Evolutionary conservation across 1,139 yeast species (phyloP), one percentile per base, ranked within the genome.

Genomic region (Blastobotrys malaysiensis): DNA sequence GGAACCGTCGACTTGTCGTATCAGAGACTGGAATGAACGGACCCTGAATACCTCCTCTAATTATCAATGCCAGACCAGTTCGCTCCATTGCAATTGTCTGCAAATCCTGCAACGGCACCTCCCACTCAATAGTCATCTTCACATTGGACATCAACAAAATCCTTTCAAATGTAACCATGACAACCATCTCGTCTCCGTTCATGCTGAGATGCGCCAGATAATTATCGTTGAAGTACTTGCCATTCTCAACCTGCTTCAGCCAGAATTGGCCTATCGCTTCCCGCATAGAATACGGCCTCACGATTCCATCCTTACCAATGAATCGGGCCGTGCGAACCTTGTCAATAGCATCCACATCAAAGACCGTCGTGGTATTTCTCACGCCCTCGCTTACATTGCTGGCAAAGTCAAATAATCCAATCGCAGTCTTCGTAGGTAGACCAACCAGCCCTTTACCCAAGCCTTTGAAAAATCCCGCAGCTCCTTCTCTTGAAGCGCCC

Each of bases 181-280:
- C 84, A 3, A 86, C 87, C 66, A 81, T 78, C 57, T 88, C 95
- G 18, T 67, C 68, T 5, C 95, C 96, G 0, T 93, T 85, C 51
- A 91, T 73, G 14, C 88, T 79, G 60, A 88, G 80, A 69, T 95
- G 99, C 0, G 97, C 96, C 57, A 93, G 74, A 65, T 93, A 95
- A 36, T 76, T 75, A 63, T 93, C 97, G 55, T 77, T 76, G 61
- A 82, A 79, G 65, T 75, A 88, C 48, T 79, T 73, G 1, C 97
- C 98, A 50, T 95, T 95, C 66, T 87, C 87, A 26, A 88, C 81
- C 9, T 83, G 77, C 70, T 88, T 90, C 58, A 93, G 76, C 95
- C 98, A 89, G 64, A 78, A 88, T 68, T 93, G 97, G 3, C 99
- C 99, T 62, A 90, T 95, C 0, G 98, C 87, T 61, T 89, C 97